Percentiles rank a stretch among this genome's conserved stretches.
Conservation (phyloP, 2,329 filamentous ascomycete genomes). For the Blastomyces gilchristii region DNA sequence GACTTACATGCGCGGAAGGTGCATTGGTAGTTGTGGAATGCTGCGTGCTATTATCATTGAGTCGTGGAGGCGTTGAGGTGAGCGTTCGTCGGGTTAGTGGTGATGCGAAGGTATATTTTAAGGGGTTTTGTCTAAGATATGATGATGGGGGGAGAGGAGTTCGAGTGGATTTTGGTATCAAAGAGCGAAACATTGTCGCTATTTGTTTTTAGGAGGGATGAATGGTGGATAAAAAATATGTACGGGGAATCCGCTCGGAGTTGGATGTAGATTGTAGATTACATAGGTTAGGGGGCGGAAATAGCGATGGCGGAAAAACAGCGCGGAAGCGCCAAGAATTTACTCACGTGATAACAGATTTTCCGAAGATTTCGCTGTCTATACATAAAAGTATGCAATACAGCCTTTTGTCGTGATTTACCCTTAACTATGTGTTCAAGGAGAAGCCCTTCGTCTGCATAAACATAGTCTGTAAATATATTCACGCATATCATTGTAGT, state of each 20-base stretch:
- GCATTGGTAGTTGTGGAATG: not conserved
- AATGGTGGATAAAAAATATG: not conserved
- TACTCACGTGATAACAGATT: not conserved
- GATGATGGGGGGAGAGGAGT: not conserved
- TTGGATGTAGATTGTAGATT: not conserved
- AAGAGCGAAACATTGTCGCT: not conserved
- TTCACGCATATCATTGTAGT: too few relatives aligned
- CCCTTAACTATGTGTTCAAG: too few relatives aligned
- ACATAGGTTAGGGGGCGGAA: not conserved
- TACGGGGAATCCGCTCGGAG: not conserved
- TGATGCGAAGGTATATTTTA: not conserved
- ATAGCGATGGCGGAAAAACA: not conserved
- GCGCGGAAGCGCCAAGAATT: not conserved
- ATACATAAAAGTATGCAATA: too few relatives aligned
- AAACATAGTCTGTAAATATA: too few relatives aligned
- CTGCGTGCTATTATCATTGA: not conserved
- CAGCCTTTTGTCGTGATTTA: too few relatives aligned
- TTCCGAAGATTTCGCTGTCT: too few relatives aligned
- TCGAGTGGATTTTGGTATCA: not conserved
- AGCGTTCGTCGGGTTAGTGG: conserved; percentile 12
- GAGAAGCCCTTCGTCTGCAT: too few relatives aligned
- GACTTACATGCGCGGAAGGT: conserved; percentile 5
- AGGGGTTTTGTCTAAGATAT: not conserved
- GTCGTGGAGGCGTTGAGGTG: conserved; percentile 9
- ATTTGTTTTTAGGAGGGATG: not conserved